Conservation (phyloP, 306 rosid species). For the Senna siamea region DNA sequence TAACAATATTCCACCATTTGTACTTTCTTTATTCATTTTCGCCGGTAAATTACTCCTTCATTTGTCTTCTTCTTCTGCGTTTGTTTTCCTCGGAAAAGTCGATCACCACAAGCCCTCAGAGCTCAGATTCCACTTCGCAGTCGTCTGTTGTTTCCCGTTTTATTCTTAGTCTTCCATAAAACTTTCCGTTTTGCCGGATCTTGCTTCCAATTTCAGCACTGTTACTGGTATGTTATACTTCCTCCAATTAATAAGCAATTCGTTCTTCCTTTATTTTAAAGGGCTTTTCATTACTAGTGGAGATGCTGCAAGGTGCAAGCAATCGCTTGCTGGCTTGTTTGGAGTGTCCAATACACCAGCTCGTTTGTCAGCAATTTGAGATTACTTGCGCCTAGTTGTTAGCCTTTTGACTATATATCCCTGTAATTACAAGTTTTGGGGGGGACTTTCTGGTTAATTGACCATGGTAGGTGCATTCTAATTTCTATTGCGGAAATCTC, state of each 20-base stretch:
- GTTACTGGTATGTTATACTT: constrained; percentile 44
- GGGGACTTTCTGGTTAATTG: neutral
- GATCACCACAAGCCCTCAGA: constrained; percentile 24
- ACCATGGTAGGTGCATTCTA: neutral
- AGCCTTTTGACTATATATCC: neutral
- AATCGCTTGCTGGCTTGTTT: neutral
- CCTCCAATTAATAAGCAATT: neutral
- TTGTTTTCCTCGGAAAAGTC: constrained; percentile 13
- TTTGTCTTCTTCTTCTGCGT: constrained; percentile 19
- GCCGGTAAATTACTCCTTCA: constrained; percentile 20
- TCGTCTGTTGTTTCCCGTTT: constrained; percentile 39
- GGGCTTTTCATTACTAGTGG: neutral
- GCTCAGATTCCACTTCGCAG: constrained; percentile 28
- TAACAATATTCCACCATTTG: constrained; percentile 10
- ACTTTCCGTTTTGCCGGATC: constrained; percentile 53
- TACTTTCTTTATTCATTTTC: constrained; percentile 2
- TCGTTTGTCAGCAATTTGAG: neutral
- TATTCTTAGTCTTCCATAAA: constrained; percentile 33
- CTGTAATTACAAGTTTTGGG: neutral
- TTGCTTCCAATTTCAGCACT: constrained; percentile 31
- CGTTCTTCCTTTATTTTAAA: neutral
- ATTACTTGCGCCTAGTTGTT: neutral
- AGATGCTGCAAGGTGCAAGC: neutral
- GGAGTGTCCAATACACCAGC: neutral
- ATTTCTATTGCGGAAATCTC: neutral